Conservation (phyloP, 495 filamentous ascomycete genomes). For the Pseudomonodictys pantanalensis region DNA sequence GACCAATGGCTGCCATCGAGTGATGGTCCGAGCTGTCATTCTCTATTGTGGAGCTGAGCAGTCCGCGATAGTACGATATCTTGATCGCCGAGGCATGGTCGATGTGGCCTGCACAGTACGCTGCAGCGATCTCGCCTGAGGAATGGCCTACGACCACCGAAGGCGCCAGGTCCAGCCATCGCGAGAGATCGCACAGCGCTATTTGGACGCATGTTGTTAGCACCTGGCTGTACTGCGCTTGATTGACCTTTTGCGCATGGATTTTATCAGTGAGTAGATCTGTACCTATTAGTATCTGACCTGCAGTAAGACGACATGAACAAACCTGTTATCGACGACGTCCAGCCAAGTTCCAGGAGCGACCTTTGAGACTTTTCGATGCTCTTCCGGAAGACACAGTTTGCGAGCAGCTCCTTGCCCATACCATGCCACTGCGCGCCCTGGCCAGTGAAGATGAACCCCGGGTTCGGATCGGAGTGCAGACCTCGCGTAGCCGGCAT, state of each 20-base stretch:
- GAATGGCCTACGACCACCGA: conserved; percentile 12
- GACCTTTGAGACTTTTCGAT: neutral
- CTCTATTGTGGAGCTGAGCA: neutral
- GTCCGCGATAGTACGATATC: neutral
- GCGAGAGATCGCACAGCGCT: conserved; percentile 10
- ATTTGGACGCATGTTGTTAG: conserved; percentile 11
- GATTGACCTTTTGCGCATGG: neutral
- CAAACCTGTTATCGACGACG: neutral
- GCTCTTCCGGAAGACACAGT: neutral
- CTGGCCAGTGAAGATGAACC: conserved; percentile 57
- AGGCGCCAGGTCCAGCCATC: neutral
- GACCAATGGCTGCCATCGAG: neutral
- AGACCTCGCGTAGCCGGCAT: neutral
- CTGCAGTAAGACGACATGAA: neutral
- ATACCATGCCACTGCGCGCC: conserved; percentile 67
- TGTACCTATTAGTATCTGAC: neutral
- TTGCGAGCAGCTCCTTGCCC: conserved; percentile 39
- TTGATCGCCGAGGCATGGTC: neutral
- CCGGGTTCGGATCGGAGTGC: neutral
- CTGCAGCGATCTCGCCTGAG: conserved; percentile 21
- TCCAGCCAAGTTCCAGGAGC: neutral
- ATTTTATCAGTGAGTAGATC: neutral
- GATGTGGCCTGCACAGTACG: conserved; percentile 3
- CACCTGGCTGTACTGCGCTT: conserved; percentile 20
- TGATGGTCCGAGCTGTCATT: too few species aligned